These are phyloP conservation scores for Phytophthora fragariae DNA, from an alignment of 352 stramenopile species.

Conservation along the genomic window DNA sequence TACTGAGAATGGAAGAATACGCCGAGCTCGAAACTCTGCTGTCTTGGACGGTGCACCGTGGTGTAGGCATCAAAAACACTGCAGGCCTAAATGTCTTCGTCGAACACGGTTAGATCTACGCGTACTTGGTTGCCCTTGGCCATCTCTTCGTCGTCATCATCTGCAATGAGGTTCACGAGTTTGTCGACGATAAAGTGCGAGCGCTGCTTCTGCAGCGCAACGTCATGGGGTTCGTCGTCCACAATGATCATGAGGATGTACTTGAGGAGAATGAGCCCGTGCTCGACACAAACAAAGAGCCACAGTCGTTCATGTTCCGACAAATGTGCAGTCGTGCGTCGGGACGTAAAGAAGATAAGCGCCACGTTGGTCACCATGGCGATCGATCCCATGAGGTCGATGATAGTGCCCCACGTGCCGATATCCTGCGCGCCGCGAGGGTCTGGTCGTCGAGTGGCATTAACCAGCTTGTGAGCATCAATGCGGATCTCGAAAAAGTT, in stretches of 20 bases:
- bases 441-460: slow-evolving; percentile 74
- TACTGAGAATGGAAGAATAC: slow-evolving; percentile 14
- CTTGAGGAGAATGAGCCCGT: slow-evolving; percentile 71
- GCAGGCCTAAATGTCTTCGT: slow-evolving; percentile 63
- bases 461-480: slow-evolving; percentile 87
- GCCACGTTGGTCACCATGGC: slow-evolving; percentile 94
- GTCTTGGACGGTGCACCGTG: neutral
- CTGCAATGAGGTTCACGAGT: slow-evolving; percentile 75
- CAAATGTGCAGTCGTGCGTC: slow-evolving; percentile 58
- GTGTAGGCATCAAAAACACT: neutral
- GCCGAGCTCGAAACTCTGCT: neutral
- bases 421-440: slow-evolving; percentile 88
- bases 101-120: slow-evolving; percentile 82
- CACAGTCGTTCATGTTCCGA: slow-evolving; percentile 57
- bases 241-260: slow-evolving; percentile 74
- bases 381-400: slow-evolving; percentile 90
- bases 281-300: slow-evolving; percentile 75
- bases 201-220: slow-evolving; percentile 76
- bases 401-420: slow-evolving; percentile 92
- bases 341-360: slow-evolving; percentile 93
- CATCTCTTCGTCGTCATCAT: slow-evolving; percentile 74
- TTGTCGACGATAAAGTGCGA: slow-evolving; percentile 77
- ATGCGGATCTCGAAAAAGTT: slow-evolving; percentile 94
- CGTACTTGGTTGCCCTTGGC: slow-evolving; percentile 82
- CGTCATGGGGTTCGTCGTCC: slow-evolving; percentile 74